phyloP scores from a whole-genome alignment of 2,329 filamentous ascomycete species.

The Curvularia hawaiiensis region DNA sequence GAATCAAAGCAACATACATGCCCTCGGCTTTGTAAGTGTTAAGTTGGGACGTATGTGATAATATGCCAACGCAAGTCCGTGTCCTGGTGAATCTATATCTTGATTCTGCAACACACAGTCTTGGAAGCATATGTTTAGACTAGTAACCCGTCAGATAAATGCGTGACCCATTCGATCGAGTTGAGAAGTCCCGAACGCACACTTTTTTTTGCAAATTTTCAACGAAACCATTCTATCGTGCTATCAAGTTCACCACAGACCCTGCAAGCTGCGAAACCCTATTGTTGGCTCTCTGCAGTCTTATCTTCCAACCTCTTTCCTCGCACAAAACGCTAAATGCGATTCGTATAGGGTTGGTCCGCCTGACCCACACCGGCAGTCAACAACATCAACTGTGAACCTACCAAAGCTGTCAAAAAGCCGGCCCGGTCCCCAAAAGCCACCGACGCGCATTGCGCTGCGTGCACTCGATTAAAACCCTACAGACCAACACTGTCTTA shows the following conservation, averaged over 20 bases:
- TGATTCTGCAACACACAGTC: too few species aligned
- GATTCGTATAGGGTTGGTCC: background rate
- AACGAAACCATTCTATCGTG: background rate
- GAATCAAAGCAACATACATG: too few species aligned
- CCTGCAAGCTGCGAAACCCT: background rate
- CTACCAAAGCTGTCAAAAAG: background rate
- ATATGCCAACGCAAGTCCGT: too few species aligned
- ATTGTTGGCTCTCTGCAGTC: background rate
- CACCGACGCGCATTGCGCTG: background rate
- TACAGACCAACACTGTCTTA: background rate
- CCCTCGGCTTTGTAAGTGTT: too few species aligned
- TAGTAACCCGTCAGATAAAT: too few species aligned
- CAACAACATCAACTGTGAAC: background rate
- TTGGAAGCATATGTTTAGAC: too few species aligned
- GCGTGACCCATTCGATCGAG: too few species aligned
- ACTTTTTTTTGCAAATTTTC: background rate
- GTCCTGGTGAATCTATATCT: too few species aligned
- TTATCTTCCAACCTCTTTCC: background rate
- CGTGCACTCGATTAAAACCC: background rate
- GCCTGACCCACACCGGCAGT: background rate
- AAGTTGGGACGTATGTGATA: too few species aligned
- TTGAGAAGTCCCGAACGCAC: too few species aligned
- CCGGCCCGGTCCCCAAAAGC: conserved; percentile 4
- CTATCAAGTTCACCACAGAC: background rate
- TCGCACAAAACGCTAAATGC: background rate